Conservation (phyloP, 2,329 filamentous ascomycete species). For the Colletotrichum lentis region DNA sequence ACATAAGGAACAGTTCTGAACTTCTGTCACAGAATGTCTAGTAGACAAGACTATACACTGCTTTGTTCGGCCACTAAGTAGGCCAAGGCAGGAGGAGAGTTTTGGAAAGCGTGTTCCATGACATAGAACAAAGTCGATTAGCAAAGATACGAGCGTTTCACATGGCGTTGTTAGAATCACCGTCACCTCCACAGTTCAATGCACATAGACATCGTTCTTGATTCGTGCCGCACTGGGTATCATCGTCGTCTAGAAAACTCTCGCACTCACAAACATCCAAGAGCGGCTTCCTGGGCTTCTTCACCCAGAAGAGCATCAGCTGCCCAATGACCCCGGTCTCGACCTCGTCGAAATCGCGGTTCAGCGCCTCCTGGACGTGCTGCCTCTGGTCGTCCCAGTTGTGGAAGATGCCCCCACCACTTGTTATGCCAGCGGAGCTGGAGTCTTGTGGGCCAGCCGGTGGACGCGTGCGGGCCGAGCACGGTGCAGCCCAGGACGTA, state of each 20-base stretch:
- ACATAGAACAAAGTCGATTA: too few species aligned
- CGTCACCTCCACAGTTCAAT: neutral
- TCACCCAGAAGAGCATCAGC: conserved; percentile 50
- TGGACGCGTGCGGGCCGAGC: conserved; percentile 44
- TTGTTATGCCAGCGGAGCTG: conserved; percentile 46
- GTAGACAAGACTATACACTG: too few species aligned
- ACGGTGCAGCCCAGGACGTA: conserved; percentile 50
- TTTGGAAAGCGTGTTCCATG: too few species aligned
- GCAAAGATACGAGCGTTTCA: too few species aligned
- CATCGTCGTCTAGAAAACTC: neutral
- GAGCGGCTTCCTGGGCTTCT: conserved; percentile 41
- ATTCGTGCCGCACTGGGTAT: neutral
- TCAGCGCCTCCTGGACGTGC: conserved; percentile 47
- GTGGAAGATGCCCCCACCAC: conserved; percentile 47
- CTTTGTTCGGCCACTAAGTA: too few species aligned
- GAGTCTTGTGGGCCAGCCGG: conserved; percentile 41
- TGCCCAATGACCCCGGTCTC: conserved; percentile 51
- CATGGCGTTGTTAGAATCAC: too few species aligned
- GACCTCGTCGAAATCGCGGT: conserved; percentile 50
- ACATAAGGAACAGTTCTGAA: too few species aligned
- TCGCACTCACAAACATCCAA: conserved; percentile 36
- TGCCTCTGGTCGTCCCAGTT: conserved; percentile 51
- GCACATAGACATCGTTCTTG: neutral
- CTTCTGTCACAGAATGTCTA: too few species aligned
- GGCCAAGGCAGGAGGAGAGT: too few species aligned